Base-by-base conservation (phyloP, 108 stramenopile genomes). In the Fistulifera pelliculosa region DNA sequence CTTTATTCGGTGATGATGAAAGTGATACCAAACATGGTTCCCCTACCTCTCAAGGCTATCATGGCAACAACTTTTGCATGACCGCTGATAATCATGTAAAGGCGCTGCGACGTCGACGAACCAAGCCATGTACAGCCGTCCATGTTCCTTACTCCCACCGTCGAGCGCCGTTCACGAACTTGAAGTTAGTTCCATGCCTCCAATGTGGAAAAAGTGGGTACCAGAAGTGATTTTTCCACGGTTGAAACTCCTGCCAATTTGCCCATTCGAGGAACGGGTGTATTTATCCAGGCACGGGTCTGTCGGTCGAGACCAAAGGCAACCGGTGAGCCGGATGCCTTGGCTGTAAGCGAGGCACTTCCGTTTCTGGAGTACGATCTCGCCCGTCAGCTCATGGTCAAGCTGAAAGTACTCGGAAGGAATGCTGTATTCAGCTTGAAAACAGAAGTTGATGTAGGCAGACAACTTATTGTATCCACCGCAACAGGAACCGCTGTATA, bases 171-270 rank as follows among this genome's bases (percentile, higher is more conserved):
- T 99, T 99, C 58, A 69, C 75, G 21, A 92, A 95, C 66, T 94
- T 99, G 94, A 90, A 97, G 31, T 64, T 98, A 12, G 90, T 94
- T 16, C 97, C 94, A 13, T 98, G 96, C 56, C 51, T 86, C 13
- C 47, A 84, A 27, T 99, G 98, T 56, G 85, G 94, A 86, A 93
- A 54, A 95, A 96, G 56, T 99, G 96, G 96, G 96, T 99, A 16
- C 68, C 74, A 15, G 91, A 96, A 62, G 76, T 77, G 13, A 75
- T 92, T 3, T 65, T 89, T 58, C 79, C 10, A 85, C 88, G 2
- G 58, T 62, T 3, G 86, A 90, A 62, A 80, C 84, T 38, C 91
- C 91, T 15, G 57, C 74, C 27, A 55, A 76, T 23, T 58, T 99
- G 24, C 88, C 92, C 6, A 75, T 96, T 24, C 66, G 94, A 19